Base-by-base conservation (phyloP, 805 yeast genomes). In the Yarrowia divulgata region DNA sequence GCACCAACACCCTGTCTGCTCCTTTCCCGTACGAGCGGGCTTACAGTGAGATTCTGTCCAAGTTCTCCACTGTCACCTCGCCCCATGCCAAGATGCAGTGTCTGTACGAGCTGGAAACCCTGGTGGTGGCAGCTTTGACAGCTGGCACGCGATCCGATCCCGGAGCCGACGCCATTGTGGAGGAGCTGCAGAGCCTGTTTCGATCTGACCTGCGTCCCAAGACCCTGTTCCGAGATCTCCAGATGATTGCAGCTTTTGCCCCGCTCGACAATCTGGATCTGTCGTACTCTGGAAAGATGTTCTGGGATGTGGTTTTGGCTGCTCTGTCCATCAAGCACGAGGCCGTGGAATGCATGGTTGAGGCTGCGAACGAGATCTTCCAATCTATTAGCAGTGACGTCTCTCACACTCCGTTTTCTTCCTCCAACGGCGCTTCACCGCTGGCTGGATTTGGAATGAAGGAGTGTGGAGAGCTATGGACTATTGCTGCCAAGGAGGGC, bases 241-340 rank as follows among this genome's bases (percentile, higher is more conserved):
- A 79, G 67, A 70, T 75, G 23, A 74, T 79, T 43, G 74, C 80
- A 0, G 73, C 79, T 8, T 74, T 78, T 66, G 78, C 77, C 2
- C 77, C 78, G 6, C 71, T 77, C 1, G 67, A 67, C 16, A 70
- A 73, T 9, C 72, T 77, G 39, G 79, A 77, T 37, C 39, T 73
- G 69, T 74, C 75, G 3, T 77, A 74, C 52, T 70, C 70, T 8
- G 78, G 78, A 42, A 75, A 74, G 62, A 78, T 78, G n/a, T 79
- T 79, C 58, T 76, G 79, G 75, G 80, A 79, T 57, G 79, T 78
- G 18, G 73, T 76, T 42, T 74, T 76, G 43, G 80, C 79, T 2
- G 80, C 80, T 6, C 66, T 73, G 19, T 74, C 77, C 7, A 54
- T 74, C 66, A 75, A 75, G 69, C 75, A 73, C 43, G 77, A 75